Conservation (phyloP, 192 early-diverging fungal genomes). For the Linnemannia hyalina region DNA sequence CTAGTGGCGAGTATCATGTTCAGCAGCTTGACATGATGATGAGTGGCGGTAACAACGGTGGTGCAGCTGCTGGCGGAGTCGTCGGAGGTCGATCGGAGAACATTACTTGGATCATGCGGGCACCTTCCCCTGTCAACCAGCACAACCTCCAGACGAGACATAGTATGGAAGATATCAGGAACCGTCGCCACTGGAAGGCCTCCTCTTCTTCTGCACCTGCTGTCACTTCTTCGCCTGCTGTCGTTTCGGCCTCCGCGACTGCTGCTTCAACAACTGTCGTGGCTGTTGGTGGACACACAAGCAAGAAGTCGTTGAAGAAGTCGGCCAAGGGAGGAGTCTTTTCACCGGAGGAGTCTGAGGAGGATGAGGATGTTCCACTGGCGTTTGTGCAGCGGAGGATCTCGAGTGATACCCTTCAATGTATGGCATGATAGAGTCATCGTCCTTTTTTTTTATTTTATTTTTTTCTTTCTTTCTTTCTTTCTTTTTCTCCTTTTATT, state of each 20-base stretch:
- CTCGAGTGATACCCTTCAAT: conserved; percentile 29
- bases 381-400: conserved; percentile 31
- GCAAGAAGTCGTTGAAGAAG: neutral
- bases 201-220: neutral
- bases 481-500: neutral
- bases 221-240: neutral
- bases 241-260: neutral
- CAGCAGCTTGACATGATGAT: neutral
- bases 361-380: conserved; percentile 47
- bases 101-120: neutral
- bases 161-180: conserved; percentile 18
- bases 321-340: neutral
- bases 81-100: neutral
- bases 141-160: neutral
- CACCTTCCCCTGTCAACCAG: neutral
- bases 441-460: neutral
- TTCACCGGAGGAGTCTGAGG: conserved; percentile 22
- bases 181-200: neutral
- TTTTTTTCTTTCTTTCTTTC: neutral
- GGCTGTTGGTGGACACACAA: neutral
- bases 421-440: neutral
- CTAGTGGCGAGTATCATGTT: neutral
- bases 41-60: too few species aligned
- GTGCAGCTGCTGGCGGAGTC: neutral
- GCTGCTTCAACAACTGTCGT: neutral